Conservation (phyloP, 768 basidiomycete species). For the Kwoniella europaea region DNA sequence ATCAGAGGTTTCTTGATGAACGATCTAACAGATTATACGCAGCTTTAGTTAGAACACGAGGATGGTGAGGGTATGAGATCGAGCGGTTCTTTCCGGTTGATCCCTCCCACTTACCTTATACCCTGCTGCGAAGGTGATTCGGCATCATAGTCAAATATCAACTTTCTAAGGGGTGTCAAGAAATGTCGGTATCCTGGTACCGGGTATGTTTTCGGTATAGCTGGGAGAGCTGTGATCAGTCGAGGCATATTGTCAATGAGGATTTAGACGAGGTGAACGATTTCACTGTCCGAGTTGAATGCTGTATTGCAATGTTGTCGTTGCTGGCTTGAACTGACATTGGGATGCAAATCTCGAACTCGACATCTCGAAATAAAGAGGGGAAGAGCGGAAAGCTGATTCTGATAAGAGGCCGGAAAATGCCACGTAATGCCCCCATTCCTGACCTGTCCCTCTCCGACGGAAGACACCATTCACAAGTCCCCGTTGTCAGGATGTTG, state of each 20-base stretch:
- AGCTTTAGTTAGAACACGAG: not conserved
- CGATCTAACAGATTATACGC: constrained; percentile 27
- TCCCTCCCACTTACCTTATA: constrained; percentile 37
- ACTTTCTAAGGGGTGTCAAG: constrained; percentile 51
- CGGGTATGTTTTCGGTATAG: constrained; percentile 40
- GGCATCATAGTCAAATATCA: constrained; percentile 55
- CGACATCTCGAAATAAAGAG: constrained; percentile 8
- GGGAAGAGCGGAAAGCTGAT: not conserved
- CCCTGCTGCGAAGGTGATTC: constrained; percentile 49
- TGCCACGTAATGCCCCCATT: not conserved
- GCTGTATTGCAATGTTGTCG: no score
- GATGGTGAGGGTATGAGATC: not conserved
- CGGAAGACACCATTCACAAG: no score
- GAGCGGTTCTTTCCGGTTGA: not conserved
- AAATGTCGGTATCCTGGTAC: constrained; percentile 54
- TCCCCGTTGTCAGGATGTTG: no score
- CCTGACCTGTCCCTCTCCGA: no score
- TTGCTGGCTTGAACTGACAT: no score
- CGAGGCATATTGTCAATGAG: constrained; percentile 35
- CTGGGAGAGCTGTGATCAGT: constrained; percentile 23
- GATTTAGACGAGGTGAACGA: no score
- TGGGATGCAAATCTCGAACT: not conserved
- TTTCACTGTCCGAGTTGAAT: no score
- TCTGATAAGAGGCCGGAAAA: not conserved
- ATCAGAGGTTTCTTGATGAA: constrained; percentile 49